Evolutionary conservation across 495 filamentous ascomycete genomes (phyloP).

Genomic region (Penicillium ochrochloron): DNA sequence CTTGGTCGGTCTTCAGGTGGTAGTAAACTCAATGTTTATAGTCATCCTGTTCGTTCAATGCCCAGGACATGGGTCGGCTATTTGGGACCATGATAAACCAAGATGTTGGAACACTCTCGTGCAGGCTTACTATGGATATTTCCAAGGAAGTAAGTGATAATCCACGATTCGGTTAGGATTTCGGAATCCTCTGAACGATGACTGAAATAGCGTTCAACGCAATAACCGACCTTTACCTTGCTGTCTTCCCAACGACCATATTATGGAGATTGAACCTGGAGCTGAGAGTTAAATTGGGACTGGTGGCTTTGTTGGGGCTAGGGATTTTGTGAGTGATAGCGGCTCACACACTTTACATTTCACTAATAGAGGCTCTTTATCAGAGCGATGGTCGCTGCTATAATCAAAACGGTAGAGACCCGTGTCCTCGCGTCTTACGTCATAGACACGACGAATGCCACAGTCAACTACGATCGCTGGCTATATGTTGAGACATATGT

Average conservation of each 20-base stretch:
- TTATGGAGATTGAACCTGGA: too few relatives aligned
- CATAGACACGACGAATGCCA: constrained; percentile 33
- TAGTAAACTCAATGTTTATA: constrained; percentile 35
- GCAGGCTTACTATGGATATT: constrained; percentile 40
- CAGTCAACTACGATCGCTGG: constrained; percentile 34
- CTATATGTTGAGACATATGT: constrained; percentile 38
- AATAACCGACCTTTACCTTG: too few relatives aligned
- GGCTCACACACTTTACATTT: constrained; percentile 42
- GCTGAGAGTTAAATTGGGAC: too few relatives aligned
- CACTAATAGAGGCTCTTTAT: constrained; percentile 45
- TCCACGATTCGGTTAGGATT: too few relatives aligned
- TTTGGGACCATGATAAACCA: constrained; percentile 41
- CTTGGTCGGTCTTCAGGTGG: constrained; percentile 30
- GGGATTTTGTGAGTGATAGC: too few relatives aligned
- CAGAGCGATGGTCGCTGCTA: constrained; percentile 38
- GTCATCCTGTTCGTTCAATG: constrained; percentile 47
- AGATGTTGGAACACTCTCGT: constrained; percentile 40
- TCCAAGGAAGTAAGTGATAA: too few relatives aligned
- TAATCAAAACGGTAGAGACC: constrained; percentile 37
- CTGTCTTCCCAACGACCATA: too few relatives aligned
- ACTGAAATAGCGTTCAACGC: too few relatives aligned
- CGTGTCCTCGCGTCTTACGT: constrained; percentile 28
- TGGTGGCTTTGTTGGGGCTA: too few relatives aligned
- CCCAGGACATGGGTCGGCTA: constrained; percentile 35
- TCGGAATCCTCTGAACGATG: too few relatives aligned